A percentile compares a stretch with the other conserved stretches of the same genome.
Evolutionary conservation across 176 grass and related monocot genomes (phyloP).

Genomic region (Oryza punctata): DNA sequence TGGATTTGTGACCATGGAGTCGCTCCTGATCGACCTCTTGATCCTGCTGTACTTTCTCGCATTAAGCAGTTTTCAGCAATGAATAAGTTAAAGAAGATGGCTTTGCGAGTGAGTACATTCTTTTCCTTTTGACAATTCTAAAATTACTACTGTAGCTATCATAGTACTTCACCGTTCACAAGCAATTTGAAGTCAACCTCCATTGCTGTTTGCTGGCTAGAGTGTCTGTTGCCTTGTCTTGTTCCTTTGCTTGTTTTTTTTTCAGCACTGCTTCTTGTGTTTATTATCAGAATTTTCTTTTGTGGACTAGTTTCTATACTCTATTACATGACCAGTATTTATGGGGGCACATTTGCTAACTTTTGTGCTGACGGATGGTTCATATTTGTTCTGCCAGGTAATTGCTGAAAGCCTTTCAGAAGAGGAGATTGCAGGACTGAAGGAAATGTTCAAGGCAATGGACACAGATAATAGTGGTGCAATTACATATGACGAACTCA

Average conservation of each 20-base stretch:
- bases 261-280: neutral
- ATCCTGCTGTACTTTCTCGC: conserved; percentile 76
- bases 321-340: neutral
- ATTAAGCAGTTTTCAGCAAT: conserved; percentile 82
- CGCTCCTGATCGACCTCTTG: conserved; percentile 71
- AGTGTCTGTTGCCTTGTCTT: neutral
- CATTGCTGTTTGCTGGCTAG: neutral
- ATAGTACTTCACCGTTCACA: conserved; percentile 13
- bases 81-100: conserved; percentile 92
- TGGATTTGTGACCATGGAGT: conserved; percentile 78
- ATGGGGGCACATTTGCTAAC: neutral
- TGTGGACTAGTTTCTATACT: conserved; percentile 35
- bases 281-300: conserved; percentile 4
- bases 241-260: neutral
- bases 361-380: conserved; percentile 26
- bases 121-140: conserved; percentile 12
- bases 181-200: neutral
- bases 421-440: conserved; percentile 77
- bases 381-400: conserved; percentile 48
- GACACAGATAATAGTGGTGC: conserved; percentile 74
- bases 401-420: conserved; percentile 86
- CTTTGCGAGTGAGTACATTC: conserved; percentile 56
- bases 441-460: conserved; percentile 79
- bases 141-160: neutral
- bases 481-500: conserved; percentile 83